phyloP scores from a whole-genome alignment of 257 asterid genomes.

The Solanum virginianum region DNA sequence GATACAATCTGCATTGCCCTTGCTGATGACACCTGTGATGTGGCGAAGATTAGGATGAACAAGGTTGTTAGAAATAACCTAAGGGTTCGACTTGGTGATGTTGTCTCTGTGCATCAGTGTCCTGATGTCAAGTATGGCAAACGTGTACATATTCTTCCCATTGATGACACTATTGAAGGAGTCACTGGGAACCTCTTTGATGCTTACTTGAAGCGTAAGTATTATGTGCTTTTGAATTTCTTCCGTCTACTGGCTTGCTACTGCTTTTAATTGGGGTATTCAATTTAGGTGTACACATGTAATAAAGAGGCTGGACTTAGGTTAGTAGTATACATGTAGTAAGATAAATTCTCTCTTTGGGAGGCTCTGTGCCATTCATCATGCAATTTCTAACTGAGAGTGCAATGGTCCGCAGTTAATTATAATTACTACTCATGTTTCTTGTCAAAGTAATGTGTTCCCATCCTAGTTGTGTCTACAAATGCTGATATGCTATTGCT shows the following conservation, averaged over 20 bases:
- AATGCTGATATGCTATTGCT: not conserved
- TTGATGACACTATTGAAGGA: slow-evolving; percentile 68
- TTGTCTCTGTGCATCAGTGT: slow-evolving; percentile 59
- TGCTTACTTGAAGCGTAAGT: slow-evolving; percentile 57
- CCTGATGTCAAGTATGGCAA: slow-evolving; percentile 70
- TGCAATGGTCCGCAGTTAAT: not conserved
- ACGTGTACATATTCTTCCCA: slow-evolving; percentile 78
- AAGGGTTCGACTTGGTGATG: slow-evolving; percentile 59
- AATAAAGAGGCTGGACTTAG: not conserved
- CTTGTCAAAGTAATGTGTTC: not conserved
- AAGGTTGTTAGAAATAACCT: slow-evolving; percentile 63
- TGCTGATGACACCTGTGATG: slow-evolving; percentile 61
- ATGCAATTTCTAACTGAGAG: not conserved
- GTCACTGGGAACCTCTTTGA: slow-evolving; percentile 57
- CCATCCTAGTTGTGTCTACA: not conserved
- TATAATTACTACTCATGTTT: not conserved
- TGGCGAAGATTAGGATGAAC: slow-evolving; percentile 56
- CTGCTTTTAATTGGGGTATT: not conserved
- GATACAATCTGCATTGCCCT: slow-evolving; percentile 59
- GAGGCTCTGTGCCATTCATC: not conserved
- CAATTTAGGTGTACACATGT: not conserved
- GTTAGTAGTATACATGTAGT: not conserved
- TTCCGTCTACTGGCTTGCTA: not conserved
- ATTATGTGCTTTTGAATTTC: not conserved
- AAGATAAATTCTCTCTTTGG: not conserved